Evolutionary conservation across 768 basidiomycete genomes (phyloP).

Genomic region (Daedalea quercina): DNA sequence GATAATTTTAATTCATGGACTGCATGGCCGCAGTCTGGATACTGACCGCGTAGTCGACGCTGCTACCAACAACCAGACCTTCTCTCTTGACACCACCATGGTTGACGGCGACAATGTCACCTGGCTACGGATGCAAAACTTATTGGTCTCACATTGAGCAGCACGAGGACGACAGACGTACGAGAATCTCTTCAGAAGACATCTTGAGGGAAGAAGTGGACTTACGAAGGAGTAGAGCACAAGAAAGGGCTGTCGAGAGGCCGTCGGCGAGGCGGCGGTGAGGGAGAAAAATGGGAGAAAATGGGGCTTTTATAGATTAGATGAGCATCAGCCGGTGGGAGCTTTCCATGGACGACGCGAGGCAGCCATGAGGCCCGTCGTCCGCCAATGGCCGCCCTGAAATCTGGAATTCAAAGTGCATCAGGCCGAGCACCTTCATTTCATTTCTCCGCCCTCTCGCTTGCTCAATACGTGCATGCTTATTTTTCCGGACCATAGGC

Average conservation of each 20-base stretch:
- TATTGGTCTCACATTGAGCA: too few species aligned
- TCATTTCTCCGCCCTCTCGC: not conserved
- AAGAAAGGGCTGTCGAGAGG: constrained; percentile 16
- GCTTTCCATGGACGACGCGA: constrained; percentile 38
- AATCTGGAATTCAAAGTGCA: not conserved
- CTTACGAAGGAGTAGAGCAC: constrained; percentile 6
- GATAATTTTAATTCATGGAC: too few species aligned
- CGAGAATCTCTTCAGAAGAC: constrained; percentile 30
- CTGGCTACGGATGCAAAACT: constrained; percentile 40
- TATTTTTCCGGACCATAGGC: not conserved
- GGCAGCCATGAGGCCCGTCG: constrained; percentile 32
- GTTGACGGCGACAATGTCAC: constrained; percentile 75
- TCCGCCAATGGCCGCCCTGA: not conserved
- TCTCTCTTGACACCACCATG: constrained; percentile 65
- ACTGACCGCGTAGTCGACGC: constrained; percentile 64
- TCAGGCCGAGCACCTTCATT: not conserved
- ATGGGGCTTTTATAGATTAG: constrained; percentile 43
- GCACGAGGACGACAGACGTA: constrained; percentile 4
- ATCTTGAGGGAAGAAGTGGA: constrained; percentile 15
- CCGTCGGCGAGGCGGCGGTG: constrained; percentile 21
- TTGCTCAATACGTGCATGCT: not conserved
- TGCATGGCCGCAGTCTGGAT: too few species aligned
- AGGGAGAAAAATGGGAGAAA: constrained; percentile 17
- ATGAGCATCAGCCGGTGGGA: constrained; percentile 28
- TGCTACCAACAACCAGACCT: constrained; percentile 74